phyloP scores from a whole-genome alignment of 805 yeast species.

The Saccharomyces cerevisiae region DNA sequence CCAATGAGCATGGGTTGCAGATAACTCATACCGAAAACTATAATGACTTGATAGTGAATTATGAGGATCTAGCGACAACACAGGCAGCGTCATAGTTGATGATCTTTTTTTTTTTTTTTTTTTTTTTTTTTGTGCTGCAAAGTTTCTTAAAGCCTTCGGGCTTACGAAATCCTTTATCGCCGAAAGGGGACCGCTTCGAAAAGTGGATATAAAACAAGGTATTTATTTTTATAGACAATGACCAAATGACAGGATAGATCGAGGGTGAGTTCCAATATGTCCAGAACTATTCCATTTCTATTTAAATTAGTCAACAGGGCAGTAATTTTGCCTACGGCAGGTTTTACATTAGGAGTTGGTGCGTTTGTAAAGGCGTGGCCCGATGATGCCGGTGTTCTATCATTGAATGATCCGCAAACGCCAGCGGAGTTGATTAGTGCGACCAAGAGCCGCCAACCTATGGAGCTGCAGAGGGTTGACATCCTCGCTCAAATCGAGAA shows the following conservation, averaged over 20 bases:
- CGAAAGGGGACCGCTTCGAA: neutral
- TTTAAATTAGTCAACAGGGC: conserved; percentile 10
- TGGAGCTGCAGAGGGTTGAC: conserved; percentile 22
- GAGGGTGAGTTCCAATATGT: neutral
- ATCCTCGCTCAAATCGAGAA: conserved; percentile 20
- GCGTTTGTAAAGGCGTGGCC: conserved; percentile 30
- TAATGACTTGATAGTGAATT: conserved; percentile 20
- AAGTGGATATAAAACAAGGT: neutral
- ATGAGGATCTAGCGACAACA: conserved; percentile 1
- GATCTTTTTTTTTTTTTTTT: neutral
- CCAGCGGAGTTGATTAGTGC: conserved; percentile 6
- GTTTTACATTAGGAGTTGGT: conserved; percentile 24
- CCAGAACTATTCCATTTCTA: neutral
- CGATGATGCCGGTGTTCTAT: conserved; percentile 13
- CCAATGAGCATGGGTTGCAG: conserved; percentile 72
- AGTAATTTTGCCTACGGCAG: conserved; percentile 24
- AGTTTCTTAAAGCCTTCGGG: neutral
- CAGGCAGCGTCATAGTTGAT: neutral
- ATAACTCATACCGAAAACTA: conserved; percentile 41
- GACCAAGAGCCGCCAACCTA: conserved; percentile 22
- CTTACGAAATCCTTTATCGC: neutral
- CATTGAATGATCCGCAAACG: conserved; percentile 9
- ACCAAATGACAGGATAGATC: neutral
- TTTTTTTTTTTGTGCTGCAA: neutral
- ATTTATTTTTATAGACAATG: neutral